Percentiles rank a stretch among this genome's conserved stretches.
phyloP scores from a whole-genome alignment of 495 filamentous ascomycete genomes.

The Aspergillus baeticus region DNA sequence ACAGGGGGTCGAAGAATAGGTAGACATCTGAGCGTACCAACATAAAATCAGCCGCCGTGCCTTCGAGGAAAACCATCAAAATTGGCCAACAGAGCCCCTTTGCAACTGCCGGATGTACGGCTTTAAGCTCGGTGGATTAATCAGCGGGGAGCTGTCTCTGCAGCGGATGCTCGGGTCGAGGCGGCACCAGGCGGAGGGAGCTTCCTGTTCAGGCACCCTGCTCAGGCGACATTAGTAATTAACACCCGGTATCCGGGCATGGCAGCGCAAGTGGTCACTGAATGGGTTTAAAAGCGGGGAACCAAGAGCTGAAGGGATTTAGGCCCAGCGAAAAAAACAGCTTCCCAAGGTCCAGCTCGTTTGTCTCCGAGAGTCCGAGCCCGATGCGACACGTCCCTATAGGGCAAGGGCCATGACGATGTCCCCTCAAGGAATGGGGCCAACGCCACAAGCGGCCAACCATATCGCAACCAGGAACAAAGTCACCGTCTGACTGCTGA shows the following conservation, averaged over 20 bases:
- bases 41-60: too few relatives aligned
- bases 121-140: background rate
- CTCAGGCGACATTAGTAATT: background rate
- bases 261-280: background rate
- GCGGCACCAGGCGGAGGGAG: constrained; percentile 15
- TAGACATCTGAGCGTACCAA: too few relatives aligned
- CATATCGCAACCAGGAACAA: background rate
- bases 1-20: background rate
- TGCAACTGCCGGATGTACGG: constrained; percentile 17
- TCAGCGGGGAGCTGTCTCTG: background rate
- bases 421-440: background rate
- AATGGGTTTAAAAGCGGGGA: background rate
- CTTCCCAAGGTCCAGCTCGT: background rate
- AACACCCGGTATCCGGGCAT: background rate
- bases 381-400: constrained; percentile 13
- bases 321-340: background rate
- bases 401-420: constrained; percentile 13
- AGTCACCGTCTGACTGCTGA: background rate
- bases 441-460: background rate
- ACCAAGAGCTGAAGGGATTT: background rate
- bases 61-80: background rate
- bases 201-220: constrained; percentile 19
- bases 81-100: background rate
- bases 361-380: background rate
- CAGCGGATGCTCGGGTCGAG: constrained; percentile 10